These are phyloP conservation scores for Verticillium klebahnii DNA, from an alignment of 2,329 filamentous ascomycete genomes.

Conservation along the genomic window DNA sequence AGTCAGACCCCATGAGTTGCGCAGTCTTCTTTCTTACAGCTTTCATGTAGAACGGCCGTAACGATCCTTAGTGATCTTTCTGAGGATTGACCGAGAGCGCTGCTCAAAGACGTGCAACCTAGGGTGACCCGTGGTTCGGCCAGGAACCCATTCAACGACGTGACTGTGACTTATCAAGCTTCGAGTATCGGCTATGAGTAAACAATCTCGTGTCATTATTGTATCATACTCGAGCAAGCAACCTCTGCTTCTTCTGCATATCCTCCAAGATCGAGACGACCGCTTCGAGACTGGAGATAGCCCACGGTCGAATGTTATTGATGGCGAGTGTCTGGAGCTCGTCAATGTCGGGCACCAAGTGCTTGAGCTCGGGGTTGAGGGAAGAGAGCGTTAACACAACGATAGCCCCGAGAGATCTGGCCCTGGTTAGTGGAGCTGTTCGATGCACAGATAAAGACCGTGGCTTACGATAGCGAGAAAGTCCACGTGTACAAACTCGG, in stretches of 20 bases:
- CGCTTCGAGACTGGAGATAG: constrained; percentile 20
- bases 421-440: background rate
- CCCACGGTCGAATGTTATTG: constrained; percentile 20
- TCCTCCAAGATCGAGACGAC: constrained; percentile 23
- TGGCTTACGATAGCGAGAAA: constrained; percentile 23
- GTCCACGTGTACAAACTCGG: constrained; percentile 29
- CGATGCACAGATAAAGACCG: background rate
- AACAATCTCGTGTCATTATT: background rate
- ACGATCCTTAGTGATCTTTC: too few species aligned
- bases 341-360: constrained; percentile 25
- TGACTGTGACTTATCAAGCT: background rate
- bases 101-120: too few species aligned
- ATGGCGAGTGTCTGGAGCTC: constrained; percentile 20
- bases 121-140: background rate
- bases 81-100: too few species aligned
- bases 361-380: constrained; percentile 16
- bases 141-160: background rate
- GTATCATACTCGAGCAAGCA: background rate
- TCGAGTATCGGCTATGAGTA: background rate
- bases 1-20: too few species aligned
- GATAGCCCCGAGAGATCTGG: constrained; percentile 23
- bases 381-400: constrained; percentile 26
- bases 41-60: too few species aligned
- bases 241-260: constrained; percentile 18
- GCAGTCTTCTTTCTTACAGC: background rate